Evolutionary conservation across 345 rosid species (phyloP).

Genomic region (Mallotus nudiflorus): DNA sequence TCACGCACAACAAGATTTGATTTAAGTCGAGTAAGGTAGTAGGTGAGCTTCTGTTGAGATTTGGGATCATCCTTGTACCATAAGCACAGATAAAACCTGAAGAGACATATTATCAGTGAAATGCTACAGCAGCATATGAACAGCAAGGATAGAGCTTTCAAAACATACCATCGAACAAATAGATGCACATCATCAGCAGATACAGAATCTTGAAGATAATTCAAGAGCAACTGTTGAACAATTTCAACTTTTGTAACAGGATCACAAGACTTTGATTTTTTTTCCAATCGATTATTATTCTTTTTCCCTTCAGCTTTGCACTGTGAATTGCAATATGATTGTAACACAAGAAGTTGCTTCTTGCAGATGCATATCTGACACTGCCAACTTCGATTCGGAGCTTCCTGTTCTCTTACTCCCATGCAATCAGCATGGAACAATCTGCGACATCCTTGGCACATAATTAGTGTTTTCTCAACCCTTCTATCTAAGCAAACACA

Average conservation of each 20-base stretch:
- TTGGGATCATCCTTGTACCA: constrained; percentile 95
- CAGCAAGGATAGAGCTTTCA: constrained; percentile 13
- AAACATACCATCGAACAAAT: constrained; percentile 83
- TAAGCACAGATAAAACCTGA: constrained; percentile 91
- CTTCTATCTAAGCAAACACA: constrained; percentile 68
- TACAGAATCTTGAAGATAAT: constrained; percentile 82
- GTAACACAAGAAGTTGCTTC: constrained; percentile 84
- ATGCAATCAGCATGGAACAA: constrained; percentile 89
- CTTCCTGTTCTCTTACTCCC: constrained; percentile 78
- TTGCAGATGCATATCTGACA: constrained; percentile 80
- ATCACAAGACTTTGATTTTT: constrained; percentile 43
- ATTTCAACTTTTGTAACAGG: constrained; percentile 62
- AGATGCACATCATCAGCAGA: constrained; percentile 77
- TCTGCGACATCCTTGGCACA: constrained; percentile 78
- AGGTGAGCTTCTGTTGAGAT: constrained; percentile 63
- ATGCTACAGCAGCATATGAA: constrained; percentile 20
- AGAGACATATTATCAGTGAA: constrained; percentile 24
- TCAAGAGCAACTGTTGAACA: constrained; percentile 84
- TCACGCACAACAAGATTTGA: constrained; percentile 82
- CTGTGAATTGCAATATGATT: constrained; percentile 68
- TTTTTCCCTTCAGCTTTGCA: constrained; percentile 44
- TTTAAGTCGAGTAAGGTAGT: constrained; percentile 74
- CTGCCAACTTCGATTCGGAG: constrained; percentile 63
- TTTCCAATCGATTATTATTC: constrained; percentile 23
- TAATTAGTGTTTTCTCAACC: constrained; percentile 54